Conservation (phyloP, 2,329 filamentous ascomycete species). For the Colletotrichum tropicicola region DNA sequence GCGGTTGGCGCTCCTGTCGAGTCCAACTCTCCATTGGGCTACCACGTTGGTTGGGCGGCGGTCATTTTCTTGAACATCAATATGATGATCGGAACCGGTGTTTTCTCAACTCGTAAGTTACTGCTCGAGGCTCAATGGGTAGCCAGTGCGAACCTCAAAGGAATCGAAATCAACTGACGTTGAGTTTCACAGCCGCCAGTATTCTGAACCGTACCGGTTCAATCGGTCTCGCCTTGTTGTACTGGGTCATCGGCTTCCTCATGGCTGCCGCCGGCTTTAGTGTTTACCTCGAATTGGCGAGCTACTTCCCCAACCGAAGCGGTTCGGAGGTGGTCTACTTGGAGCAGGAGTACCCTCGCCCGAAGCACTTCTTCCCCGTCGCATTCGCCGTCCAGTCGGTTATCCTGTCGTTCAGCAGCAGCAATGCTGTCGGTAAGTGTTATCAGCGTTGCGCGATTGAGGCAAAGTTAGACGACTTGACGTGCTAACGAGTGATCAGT, state of each 20-base stretch:
- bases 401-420: constrained; percentile 71
- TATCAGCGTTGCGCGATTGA: background rate
- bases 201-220: constrained; percentile 70
- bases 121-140: background rate
- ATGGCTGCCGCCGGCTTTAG: constrained; percentile 63
- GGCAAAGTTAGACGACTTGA: background rate
- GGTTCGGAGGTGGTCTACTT: constrained; percentile 74
- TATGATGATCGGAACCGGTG: constrained; percentile 70
- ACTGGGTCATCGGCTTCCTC: constrained; percentile 71
- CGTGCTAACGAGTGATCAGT: constrained; percentile 45
- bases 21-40: constrained; percentile 64
- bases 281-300: constrained; percentile 70
- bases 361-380: constrained; percentile 70
- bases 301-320: constrained; percentile 73
- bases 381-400: constrained; percentile 72
- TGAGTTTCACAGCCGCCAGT: constrained; percentile 53
- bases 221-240: constrained; percentile 69
- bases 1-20: constrained; percentile 70
- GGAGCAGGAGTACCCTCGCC: constrained; percentile 73
- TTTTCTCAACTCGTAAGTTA: constrained; percentile 70
- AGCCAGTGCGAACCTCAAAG: background rate
- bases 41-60: constrained; percentile 63
- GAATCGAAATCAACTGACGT: background rate
- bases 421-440: constrained; percentile 65
- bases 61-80: constrained; percentile 69